Evolutionary conservation across 148 eudicot genomes (phyloP).

Genomic region (Diospyros kaki): DNA sequence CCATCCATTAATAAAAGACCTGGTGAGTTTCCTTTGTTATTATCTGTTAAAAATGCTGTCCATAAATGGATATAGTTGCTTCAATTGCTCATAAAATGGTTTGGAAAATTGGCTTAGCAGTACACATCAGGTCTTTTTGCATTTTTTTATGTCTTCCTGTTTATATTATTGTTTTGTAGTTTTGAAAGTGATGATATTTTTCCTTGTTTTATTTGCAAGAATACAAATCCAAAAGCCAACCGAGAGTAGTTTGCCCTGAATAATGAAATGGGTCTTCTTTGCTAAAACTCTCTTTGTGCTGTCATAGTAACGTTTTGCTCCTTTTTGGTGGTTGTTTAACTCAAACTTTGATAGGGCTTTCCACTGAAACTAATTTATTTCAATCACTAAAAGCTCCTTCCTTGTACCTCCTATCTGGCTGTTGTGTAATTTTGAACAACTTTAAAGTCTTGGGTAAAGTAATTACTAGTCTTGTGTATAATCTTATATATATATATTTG

Average conservation of each 20-base stretch:
- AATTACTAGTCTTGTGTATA: background rate
- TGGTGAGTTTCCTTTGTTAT: conserved; percentile 36
- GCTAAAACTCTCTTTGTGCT: background rate
- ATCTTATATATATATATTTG: background rate
- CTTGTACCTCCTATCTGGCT: background rate
- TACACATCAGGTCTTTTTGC: background rate
- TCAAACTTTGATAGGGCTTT: background rate
- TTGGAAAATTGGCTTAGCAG: background rate
- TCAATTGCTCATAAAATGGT: background rate
- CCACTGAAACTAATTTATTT: background rate
- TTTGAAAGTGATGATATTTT: too few species aligned
- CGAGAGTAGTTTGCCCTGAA: background rate
- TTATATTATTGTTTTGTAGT: background rate
- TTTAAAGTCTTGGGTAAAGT: background rate
- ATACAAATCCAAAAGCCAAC: background rate
- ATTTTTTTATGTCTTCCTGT: background rate
- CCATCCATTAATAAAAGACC: conserved; percentile 64
- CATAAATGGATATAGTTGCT: background rate
- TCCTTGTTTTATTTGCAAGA: background rate
- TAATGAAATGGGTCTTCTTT: background rate
- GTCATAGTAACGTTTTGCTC: background rate
- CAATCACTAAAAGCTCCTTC: background rate
- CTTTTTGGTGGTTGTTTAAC: background rate
- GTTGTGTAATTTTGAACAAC: background rate
- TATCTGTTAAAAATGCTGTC: background rate